Base-by-base conservation (phyloP, 176 grass and related monocot genomes). In the Alopecurus myosuroides region DNA sequence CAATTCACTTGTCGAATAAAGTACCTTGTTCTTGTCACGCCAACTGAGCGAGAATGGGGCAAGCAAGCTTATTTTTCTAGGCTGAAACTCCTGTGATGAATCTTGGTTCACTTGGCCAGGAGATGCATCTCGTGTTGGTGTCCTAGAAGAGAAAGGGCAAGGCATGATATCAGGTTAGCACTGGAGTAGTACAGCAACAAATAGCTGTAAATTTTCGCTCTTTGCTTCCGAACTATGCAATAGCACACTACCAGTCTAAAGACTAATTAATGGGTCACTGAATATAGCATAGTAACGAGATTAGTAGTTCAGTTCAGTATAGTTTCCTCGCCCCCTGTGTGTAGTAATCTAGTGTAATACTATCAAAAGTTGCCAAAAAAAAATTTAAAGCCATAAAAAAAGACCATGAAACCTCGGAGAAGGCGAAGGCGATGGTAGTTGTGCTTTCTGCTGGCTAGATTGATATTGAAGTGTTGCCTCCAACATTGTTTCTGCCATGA, bases 401-500 rank as follows among this genome's bases (percentile, higher is more conserved):
- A 88, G 69, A 86, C 5, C 20, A 79, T 56, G 35, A 63, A 90
- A 99, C 97, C 92, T 99, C 65, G 94, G 91, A 85, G 93, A 94
- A 85, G 90, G 88, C 41, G 86, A 89, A 58, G 91, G 89, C 11
- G 91, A 90, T 63, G 89, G 87, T 36, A 94, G 83, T 48, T 94
- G 91, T 71, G 97, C 94, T 87, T 99, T 99, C 42, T 88, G 91
- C 79, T 99, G 97, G 58, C 97, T 91, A 86, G 94, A 99, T 84
- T 99, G 94, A 75, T 99, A 99, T 63, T 99, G 97, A 84, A 99
- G 69, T 57, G 97, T 99, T 65, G 97, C 97, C 78, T 99, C 97
- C 81, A 99, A 77, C 92, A 96, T 96, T 34, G 94, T 96, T 90
- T 99, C 97, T 79, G 97, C 97, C 97, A 99, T 96, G 44, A 99